Conservation (phyloP, 2,329 filamentous ascomycete genomes). For the Fusarium duplospermum region DNA sequence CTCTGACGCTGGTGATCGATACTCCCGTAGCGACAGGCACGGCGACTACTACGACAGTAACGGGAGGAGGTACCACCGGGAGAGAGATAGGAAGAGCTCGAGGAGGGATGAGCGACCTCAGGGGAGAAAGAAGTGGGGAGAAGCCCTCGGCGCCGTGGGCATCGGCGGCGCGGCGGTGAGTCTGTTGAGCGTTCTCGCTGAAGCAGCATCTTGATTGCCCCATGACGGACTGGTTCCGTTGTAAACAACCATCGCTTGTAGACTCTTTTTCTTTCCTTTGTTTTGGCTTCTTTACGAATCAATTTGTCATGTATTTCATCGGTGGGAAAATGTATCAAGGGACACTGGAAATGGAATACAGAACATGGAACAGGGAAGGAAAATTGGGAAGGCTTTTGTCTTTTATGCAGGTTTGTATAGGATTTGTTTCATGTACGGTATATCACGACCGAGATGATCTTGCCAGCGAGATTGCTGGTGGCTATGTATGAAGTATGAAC, state of each 20-base stretch:
- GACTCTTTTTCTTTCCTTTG: constrained; percentile 7
- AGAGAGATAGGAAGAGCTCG: constrained; percentile 53
- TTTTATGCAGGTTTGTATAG: constrained; percentile 25
- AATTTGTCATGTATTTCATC: background rate
- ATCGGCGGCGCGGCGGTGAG: constrained; percentile 71
- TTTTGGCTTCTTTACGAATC: background rate
- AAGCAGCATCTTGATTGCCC: constrained; percentile 58
- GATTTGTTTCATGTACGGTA: constrained; percentile 22
- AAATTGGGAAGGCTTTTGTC: constrained; percentile 2
- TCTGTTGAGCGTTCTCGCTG: constrained; percentile 67
- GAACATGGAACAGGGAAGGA: constrained; percentile 33
- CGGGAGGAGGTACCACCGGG: constrained; percentile 54
- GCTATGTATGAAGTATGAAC: constrained; percentile 1
- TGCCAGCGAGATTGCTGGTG: background rate
- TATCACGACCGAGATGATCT: constrained; percentile 8
- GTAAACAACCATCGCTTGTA: background rate
- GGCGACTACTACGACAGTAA: constrained; percentile 48
- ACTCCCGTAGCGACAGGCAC: constrained; percentile 46
- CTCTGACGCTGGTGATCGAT: constrained; percentile 44
- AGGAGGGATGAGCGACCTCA: constrained; percentile 51
- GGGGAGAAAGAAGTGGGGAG: constrained; percentile 62
- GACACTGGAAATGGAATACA: background rate
- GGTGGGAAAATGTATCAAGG: constrained; percentile 13
- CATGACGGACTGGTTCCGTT: constrained; percentile 21
- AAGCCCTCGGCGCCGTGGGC: constrained; percentile 67